Evolutionary conservation across 352 stramenopile genomes (phyloP).

Genomic region (Globisporangium radiosum): DNA sequence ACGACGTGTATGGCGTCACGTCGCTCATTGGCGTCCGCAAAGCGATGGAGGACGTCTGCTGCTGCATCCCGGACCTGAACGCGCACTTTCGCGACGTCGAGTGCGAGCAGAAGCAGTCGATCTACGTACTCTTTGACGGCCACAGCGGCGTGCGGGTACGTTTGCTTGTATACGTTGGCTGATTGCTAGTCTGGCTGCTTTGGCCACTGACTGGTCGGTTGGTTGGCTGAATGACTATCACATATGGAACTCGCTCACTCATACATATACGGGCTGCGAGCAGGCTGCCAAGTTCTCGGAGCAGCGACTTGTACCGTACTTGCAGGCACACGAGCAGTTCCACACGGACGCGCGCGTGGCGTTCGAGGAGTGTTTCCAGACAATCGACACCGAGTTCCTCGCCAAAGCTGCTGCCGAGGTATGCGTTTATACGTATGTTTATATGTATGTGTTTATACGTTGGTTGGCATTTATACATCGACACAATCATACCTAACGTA

Average conservation of each 20-base stretch:
- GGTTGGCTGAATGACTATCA: background rate
- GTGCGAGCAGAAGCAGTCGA: slow-evolving; percentile 45
- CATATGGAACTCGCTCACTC: background rate
- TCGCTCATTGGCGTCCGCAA: slow-evolving; percentile 74
- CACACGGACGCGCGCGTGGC: slow-evolving; percentile 45
- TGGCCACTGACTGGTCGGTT: background rate
- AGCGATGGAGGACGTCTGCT: slow-evolving; percentile 78
- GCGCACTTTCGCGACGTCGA: slow-evolving; percentile 29
- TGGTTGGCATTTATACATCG: too few species aligned
- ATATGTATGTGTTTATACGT: background rate
- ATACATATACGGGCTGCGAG: background rate
- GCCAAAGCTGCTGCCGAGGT: slow-evolving; percentile 52
- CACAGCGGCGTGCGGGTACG: slow-evolving; percentile 73
- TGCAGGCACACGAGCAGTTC: slow-evolving; percentile 68
- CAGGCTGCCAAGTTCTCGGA: slow-evolving; percentile 76
- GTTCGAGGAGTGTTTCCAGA: slow-evolving; percentile 70
- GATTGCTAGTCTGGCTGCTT: background rate
- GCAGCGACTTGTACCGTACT: slow-evolving; percentile 57
- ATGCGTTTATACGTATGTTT: slow-evolving; percentile 1
- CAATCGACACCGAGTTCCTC: slow-evolving; percentile 78
- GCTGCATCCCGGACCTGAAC: slow-evolving; percentile 72
- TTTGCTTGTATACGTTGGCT: background rate
- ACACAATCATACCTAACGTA: too few species aligned
- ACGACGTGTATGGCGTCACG: slow-evolving; percentile 69
- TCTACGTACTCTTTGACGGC: slow-evolving; percentile 83